Percentiles rank a stretch among this genome's conserved stretches.
Evolutionary conservation across 768 basidiomycete species (phyloP).

Genomic region (Tulasnella sp.): DNA sequence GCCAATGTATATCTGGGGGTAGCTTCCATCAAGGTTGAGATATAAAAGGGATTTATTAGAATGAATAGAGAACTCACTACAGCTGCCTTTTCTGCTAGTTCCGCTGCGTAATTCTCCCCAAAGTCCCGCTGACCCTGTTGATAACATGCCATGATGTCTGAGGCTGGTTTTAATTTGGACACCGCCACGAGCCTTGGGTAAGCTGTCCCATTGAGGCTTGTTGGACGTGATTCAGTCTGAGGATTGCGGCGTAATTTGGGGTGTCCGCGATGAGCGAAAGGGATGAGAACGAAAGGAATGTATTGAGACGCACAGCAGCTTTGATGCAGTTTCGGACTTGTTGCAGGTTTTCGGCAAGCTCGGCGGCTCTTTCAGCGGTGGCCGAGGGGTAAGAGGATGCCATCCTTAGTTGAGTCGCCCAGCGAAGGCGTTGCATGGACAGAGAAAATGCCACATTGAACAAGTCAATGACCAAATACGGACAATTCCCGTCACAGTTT

Average conservation of each 20-base stretch:
- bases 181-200: constrained; percentile 61
- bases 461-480: no score
- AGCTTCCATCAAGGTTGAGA: constrained; percentile 37
- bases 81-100: constrained; percentile 74
- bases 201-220: neutral
- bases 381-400: neutral
- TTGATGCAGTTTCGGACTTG: constrained; percentile 16
- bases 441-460: no score
- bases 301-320: constrained; percentile 11
- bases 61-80: constrained; percentile 33
- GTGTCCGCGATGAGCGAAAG: neutral
- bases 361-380: constrained; percentile 17
- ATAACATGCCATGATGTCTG: constrained; percentile 75
- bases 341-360: constrained; percentile 18
- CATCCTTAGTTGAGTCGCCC: no score
- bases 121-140: constrained; percentile 77
- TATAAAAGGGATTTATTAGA: neutral
- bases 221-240: neutral
- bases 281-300: neutral
- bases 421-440: no score
- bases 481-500: no score
- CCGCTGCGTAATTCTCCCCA: constrained; percentile 96
- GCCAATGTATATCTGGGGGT: constrained; percentile 84
- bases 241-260: neutral
- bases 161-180: constrained; percentile 83